Conservation (phyloP, 768 basidiomycete species). For the Suillus subluteus region DNA sequence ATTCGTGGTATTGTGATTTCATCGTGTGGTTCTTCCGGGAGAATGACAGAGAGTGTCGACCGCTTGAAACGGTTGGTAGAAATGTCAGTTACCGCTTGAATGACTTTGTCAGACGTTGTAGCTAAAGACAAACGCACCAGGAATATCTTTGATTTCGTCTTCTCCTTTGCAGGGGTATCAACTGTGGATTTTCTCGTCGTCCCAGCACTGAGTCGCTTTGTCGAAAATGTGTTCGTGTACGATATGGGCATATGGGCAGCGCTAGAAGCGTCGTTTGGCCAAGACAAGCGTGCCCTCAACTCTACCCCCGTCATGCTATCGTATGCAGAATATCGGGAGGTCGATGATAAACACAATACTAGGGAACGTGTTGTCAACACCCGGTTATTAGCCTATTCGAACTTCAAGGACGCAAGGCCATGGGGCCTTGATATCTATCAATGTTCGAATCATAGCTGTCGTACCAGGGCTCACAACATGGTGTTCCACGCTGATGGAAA, state of each 20-base stretch:
- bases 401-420: not conserved
- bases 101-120: too few relatives aligned
- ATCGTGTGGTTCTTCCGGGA: not conserved
- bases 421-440: constrained; percentile 4
- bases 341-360: too few relatives aligned
- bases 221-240: constrained; percentile 1
- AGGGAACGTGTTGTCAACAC: not conserved
- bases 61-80: not conserved
- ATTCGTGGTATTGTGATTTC: not conserved
- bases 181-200: not conserved
- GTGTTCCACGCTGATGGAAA: not conserved
- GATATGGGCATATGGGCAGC: not conserved
- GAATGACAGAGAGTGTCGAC: not conserved
- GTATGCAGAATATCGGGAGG: not conserved
- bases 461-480: not conserved
- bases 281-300: not conserved
- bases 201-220: not conserved
- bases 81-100: not conserved
- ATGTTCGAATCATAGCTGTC: not conserved
- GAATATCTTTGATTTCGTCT: constrained; percentile 8
- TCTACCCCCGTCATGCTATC: not conserved
- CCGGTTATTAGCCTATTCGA: not conserved
- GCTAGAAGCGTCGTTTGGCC: not conserved
- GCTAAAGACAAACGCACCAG: not conserved
- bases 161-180: not conserved